Evolutionary conservation across 2,329 filamentous ascomycete genomes (phyloP).

Genomic region (Colletotrichum paranaense): DNA sequence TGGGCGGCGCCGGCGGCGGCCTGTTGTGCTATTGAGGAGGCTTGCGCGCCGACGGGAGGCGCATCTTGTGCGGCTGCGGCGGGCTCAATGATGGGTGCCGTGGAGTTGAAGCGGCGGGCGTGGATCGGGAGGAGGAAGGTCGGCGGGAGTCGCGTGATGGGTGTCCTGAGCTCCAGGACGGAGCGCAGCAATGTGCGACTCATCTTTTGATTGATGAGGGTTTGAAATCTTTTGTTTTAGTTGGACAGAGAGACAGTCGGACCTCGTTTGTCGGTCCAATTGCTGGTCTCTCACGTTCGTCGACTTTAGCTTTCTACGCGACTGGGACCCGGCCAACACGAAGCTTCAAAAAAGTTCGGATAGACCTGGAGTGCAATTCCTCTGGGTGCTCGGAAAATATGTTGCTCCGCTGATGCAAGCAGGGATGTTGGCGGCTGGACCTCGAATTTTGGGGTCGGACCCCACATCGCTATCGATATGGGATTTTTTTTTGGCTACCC

Average conservation of each 20-base stretch:
- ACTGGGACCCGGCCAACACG: background rate
- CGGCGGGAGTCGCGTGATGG: conserved; percentile 52
- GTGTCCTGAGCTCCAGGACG: conserved; percentile 68
- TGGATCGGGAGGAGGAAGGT: conserved; percentile 40
- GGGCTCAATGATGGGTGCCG: conserved; percentile 61
- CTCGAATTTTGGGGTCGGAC: conserved; percentile 6
- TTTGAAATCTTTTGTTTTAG: background rate
- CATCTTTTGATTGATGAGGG: conserved; percentile 48
- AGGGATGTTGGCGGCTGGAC: background rate
- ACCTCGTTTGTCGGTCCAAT: background rate
- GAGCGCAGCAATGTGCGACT: conserved; percentile 72
- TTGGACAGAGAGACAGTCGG: background rate
- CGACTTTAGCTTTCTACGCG: conserved; percentile 13
- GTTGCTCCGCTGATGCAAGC: background rate
- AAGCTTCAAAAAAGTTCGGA: conserved; percentile 34
- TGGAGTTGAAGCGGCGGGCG: conserved; percentile 58
- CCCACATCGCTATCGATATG: conserved; percentile 22
- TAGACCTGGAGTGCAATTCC: background rate
- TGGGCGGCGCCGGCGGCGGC: background rate
- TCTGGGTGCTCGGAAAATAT: conserved; percentile 3
- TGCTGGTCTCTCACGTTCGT: background rate
- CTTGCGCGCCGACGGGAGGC: conserved; percentile 34
- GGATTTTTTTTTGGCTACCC: conserved; percentile 30
- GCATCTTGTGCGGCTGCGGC: conserved; percentile 25
- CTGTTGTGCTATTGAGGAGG: conserved; percentile 23